Percentiles rank a stretch among this genome's conserved stretches.
These are phyloP conservation scores for Nicotiana sylvestris DNA, from an alignment of 257 asterid species.

Conservation along the genomic window DNA sequence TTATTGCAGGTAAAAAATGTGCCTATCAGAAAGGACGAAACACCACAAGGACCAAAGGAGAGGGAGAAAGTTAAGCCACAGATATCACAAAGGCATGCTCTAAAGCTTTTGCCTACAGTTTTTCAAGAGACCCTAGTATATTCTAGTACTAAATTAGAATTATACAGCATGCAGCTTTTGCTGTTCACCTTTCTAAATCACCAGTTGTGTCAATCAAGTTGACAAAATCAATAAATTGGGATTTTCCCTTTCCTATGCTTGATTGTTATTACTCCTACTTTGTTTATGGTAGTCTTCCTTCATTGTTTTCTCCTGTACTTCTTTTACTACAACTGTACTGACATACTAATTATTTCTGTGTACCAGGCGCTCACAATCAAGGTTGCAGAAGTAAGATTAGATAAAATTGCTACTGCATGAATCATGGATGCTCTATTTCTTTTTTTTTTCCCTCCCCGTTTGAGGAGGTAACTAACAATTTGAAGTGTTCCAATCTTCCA, in stretches of 20 bases:
- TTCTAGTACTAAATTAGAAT: neutral
- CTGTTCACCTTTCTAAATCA: neutral
- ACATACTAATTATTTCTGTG: slow-evolving; percentile 12
- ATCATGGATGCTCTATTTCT: neutral
- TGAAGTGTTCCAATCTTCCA: slow-evolving; percentile 22
- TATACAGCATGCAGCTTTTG: neutral
- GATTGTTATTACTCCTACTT: neutral
- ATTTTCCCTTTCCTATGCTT: neutral
- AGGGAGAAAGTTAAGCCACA: slow-evolving; percentile 49
- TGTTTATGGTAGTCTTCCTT: neutral
- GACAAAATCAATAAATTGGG: neutral
- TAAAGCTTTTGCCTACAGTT: neutral
- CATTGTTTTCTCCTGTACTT: neutral
- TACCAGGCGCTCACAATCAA: slow-evolving; percentile 56
- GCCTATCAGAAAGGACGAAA: slow-evolving; percentile 37
- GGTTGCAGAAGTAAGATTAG: slow-evolving; percentile 44
- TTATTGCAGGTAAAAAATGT: slow-evolving; percentile 55
- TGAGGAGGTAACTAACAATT: neutral
- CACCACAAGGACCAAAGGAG: slow-evolving; percentile 44
- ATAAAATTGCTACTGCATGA: neutral
- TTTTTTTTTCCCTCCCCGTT: neutral
- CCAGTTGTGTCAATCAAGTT: neutral
- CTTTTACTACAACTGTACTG: slow-evolving; percentile 18
- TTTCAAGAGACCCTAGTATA: neutral
- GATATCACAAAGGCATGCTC: slow-evolving; percentile 36